Conservation (phyloP, 495 filamentous ascomycete genomes). For the Daldinia loculata region DNA sequence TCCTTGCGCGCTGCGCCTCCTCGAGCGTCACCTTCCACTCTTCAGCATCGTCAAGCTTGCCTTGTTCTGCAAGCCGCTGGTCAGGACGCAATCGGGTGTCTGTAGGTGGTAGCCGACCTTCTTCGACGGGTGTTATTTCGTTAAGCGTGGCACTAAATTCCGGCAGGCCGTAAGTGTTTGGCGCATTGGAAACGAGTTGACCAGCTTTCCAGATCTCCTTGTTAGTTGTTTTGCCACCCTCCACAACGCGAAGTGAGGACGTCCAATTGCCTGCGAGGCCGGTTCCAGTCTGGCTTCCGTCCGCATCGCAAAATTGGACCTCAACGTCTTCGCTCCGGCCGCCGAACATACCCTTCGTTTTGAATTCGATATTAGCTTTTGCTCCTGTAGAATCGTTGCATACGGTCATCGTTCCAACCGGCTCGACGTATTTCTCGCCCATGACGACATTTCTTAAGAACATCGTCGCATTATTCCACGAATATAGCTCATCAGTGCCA, state of each 20-base stretch:
- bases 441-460: conserved; percentile 97
- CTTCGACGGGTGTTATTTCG: conserved; percentile 84
- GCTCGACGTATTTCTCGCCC: conserved; percentile 97
- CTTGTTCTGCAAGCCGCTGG: conserved; percentile 85
- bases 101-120: conserved; percentile 74
- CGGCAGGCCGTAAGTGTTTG: conserved; percentile 85
- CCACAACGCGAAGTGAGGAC: conserved; percentile 66
- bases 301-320: conserved; percentile 71
- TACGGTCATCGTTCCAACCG: conserved; percentile 85
- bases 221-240: conserved; percentile 62
- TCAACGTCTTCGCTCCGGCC: conserved; percentile 90
- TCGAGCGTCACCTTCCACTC: conserved; percentile 82
- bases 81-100: conserved; percentile 89
- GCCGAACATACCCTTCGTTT: conserved; percentile 93
- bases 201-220: conserved; percentile 81
- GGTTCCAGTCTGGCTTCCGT: conserved; percentile 67
- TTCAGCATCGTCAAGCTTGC: conserved; percentile 85
- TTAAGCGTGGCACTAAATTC: conserved; percentile 87
- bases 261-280: conserved; percentile 88
- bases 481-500: conserved; percentile 76
- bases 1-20: conserved; percentile 79
- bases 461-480: conserved; percentile 82
- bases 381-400: conserved; percentile 81
- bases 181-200: conserved; percentile 74
- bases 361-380: conserved; percentile 84